Evolutionary conservation across 495 filamentous ascomycete species (phyloP).

Genomic region (Hyaloscypha finlandica): DNA sequence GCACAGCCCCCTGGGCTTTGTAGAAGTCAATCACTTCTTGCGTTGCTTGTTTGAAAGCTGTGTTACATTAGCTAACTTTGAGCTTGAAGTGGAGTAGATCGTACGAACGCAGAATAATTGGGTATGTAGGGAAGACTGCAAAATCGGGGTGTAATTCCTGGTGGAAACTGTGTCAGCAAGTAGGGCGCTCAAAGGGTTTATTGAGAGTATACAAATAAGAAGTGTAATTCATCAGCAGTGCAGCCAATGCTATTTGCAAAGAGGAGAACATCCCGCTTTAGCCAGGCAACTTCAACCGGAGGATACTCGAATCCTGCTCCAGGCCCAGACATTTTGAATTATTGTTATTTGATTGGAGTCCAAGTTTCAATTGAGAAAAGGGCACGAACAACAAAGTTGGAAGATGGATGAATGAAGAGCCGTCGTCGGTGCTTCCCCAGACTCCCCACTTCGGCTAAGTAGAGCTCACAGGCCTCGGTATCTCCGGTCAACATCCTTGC

Average conservation of each 20-base stretch:
- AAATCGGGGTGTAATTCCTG: constrained; percentile 85
- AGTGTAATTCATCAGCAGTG: constrained; percentile 84
- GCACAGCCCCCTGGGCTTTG: constrained; percentile 54
- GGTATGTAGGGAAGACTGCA: constrained; percentile 83
- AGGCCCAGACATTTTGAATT: constrained; percentile 42
- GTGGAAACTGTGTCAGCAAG: constrained; percentile 21
- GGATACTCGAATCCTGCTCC: constrained; percentile 82
- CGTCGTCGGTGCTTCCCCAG: constrained; percentile 21
- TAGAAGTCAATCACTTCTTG: constrained; percentile 89
- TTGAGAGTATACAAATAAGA: constrained; percentile 68
- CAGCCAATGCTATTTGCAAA: constrained; percentile 87
- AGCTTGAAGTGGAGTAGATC: neutral
- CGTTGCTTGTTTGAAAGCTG: constrained; percentile 78
- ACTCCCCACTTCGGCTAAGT: constrained; percentile 22
- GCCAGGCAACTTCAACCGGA: constrained; percentile 70
- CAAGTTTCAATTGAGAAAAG: neutral
- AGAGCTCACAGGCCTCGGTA: constrained; percentile 9
- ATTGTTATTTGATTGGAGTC: neutral
- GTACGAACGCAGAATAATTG: constrained; percentile 72
- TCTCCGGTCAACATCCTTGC: neutral
- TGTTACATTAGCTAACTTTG: constrained; percentile 1
- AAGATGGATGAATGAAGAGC: neutral
- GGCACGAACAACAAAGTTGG: neutral
- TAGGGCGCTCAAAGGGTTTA: neutral
- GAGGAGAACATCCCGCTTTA: constrained; percentile 82